Percentiles rank a stretch among this genome's conserved stretches.
Conservation (phyloP, 2,329 filamentous ascomycete genomes). For the Diplocarpon mali region DNA sequence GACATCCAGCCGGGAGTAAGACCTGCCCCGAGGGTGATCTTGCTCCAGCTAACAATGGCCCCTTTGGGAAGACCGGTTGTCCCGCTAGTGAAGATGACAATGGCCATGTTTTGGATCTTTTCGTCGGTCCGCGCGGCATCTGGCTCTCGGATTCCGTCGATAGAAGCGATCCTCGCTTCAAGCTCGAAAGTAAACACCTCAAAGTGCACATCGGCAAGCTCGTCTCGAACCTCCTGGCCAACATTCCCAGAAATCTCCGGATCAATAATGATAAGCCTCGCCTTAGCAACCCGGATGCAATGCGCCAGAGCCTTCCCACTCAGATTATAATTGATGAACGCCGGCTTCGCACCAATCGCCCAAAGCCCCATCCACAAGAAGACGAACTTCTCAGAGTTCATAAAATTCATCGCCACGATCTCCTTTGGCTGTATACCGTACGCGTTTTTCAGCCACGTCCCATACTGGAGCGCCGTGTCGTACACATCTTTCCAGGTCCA, state of each 20-base stretch:
- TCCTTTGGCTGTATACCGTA: constrained; percentile 57
- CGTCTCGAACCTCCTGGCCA: constrained; percentile 43
- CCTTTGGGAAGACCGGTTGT: constrained; percentile 79
- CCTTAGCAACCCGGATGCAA: constrained; percentile 57
- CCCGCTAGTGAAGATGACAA: constrained; percentile 76
- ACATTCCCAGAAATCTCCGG: constrained; percentile 43
- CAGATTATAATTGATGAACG: constrained; percentile 83
- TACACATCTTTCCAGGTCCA: constrained; percentile 73
- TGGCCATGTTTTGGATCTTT: constrained; percentile 44
- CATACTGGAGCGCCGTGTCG: constrained; percentile 58
- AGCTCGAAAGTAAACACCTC: constrained; percentile 49
- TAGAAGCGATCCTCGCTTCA: constrained; percentile 41
- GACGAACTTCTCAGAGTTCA: constrained; percentile 69
- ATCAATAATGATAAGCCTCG: constrained; percentile 61
- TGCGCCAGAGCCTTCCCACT: constrained; percentile 60
- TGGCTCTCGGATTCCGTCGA: constrained; percentile 43
- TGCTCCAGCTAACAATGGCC: constrained; percentile 64
- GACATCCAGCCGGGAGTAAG: constrained; percentile 46
- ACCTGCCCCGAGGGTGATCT: constrained; percentile 41
- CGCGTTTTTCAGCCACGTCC: constrained; percentile 58
- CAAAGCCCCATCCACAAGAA: constrained; percentile 68
- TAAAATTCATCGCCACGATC: constrained; percentile 70
- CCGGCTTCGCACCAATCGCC: constrained; percentile 72
- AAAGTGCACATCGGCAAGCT: constrained; percentile 42
- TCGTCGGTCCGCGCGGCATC: constrained; percentile 44